Conservation (phyloP, 805 yeast genomes). For the Blastobotrys muscicola region DNA sequence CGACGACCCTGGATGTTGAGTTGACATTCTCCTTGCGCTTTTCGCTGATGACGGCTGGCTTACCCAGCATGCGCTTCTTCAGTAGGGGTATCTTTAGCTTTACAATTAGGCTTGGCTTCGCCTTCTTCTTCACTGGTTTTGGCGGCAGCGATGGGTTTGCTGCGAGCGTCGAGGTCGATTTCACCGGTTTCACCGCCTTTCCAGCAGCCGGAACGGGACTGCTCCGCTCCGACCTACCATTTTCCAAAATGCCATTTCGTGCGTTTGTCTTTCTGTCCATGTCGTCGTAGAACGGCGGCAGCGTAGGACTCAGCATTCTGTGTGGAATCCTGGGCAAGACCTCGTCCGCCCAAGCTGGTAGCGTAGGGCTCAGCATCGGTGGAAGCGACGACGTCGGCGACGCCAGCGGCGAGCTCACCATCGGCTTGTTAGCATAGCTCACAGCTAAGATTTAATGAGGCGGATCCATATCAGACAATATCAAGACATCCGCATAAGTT, state of each 20-base stretch:
- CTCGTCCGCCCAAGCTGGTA: conserved; percentile 26
- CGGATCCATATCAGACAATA: too few species aligned
- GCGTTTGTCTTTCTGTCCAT: conserved; percentile 1
- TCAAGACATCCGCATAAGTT: too few species aligned
- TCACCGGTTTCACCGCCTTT: conserved; percentile 3
- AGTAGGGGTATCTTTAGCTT: too few species aligned
- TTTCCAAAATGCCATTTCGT: neutral
- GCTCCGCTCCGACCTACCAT: conserved; percentile 1
- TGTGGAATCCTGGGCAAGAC: conserved; percentile 11
- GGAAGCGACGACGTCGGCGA: conserved; percentile 19
- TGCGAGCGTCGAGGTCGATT: conserved; percentile 4
- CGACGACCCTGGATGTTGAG: conserved; percentile 1
- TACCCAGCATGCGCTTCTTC: too few species aligned
- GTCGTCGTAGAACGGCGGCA: conserved; percentile 27
- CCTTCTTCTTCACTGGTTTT: neutral
- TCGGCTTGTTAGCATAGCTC: neutral
- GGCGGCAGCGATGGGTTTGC: conserved; percentile 1
- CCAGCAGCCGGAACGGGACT: conserved; percentile 1
- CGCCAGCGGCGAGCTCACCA: neutral
- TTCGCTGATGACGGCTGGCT: neutral
- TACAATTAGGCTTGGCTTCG: neutral
- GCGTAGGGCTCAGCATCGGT: conserved; percentile 30
- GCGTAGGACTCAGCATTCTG: conserved; percentile 31
- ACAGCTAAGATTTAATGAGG: neutral
- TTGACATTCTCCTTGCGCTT: neutral